Evolutionary conservation across 2,329 filamentous ascomycete species (phyloP), one percentile per base, ranked within the genome.

Genomic region (Beauveria brongniartii): DNA sequence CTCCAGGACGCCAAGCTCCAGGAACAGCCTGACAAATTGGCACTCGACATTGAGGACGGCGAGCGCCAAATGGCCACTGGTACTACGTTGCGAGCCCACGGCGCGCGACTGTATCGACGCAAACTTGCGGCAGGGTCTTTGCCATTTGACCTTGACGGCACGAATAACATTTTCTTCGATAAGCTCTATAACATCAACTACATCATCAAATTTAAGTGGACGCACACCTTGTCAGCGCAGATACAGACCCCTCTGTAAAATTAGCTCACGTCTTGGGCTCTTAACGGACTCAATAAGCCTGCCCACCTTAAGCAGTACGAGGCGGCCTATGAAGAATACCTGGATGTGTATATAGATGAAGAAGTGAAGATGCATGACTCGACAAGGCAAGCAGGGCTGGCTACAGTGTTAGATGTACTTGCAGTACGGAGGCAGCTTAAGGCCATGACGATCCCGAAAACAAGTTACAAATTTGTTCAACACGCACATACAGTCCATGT

Each of bases 151-250:
- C 1, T 67, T 77, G 1, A 74, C 70, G 26, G 72, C 77, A 61
- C 60, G 30, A 72, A 69, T 41, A 77, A 77, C 56, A 71, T 72
- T 5, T 70, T 73, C 28, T 67, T 72, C 18, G 68, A 73, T 48
- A 48, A 67, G 22, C 50, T 70, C 18, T 73, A 68, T 69, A 67
- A 71, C 53, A 65, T 74, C 41, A 69, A 62, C 48, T 65, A 47
- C 28, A 50, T 72, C 22, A 67, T 73, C 58, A 68, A 73, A 47
- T 63, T 72, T 9, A 68, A 74, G 65, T 73, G 67, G 69, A 64
- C 67, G 28, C 65, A 61, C 51, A 62, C 66, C 7, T 50, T 51
- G 14, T 65, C 67, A n/a, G 47, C 67, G 3, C 66, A 72, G 59
- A 69, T 69, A 64, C 57, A 68, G 18, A 54, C 58, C 22, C 66